Evolutionary conservation across 2,329 filamentous ascomycete species (phyloP).

Genomic region (Trichoderma endophyticum): DNA sequence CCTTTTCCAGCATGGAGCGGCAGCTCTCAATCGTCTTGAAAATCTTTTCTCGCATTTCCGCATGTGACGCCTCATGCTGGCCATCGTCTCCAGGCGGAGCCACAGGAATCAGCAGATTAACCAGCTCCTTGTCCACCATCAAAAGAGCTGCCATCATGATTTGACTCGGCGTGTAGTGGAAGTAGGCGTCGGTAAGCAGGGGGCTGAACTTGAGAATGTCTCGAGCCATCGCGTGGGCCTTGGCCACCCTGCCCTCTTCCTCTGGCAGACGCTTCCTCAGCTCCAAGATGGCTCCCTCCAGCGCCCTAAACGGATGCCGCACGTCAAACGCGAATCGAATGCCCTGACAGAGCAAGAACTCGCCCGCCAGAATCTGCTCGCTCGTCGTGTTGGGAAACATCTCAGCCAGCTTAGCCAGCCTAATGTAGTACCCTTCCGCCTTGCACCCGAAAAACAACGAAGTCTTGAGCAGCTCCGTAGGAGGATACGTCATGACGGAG

Average conservation of each 20-base stretch:
- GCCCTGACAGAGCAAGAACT: constrained; percentile 89
- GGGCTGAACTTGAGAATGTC: constrained; percentile 75
- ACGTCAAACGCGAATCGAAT: constrained; percentile 93
- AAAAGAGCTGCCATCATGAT: constrained; percentile 83
- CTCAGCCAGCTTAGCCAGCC: constrained; percentile 61
- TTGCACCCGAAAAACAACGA: constrained; percentile 92
- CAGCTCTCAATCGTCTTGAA: constrained; percentile 49
- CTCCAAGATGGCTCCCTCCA: constrained; percentile 85
- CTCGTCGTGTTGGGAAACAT: constrained; percentile 67
- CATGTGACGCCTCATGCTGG: constrained; percentile 17
- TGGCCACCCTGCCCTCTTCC: constrained; percentile 49
- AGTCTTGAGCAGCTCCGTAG: constrained; percentile 82
- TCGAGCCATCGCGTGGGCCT: constrained; percentile 70
- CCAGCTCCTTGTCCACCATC: constrained; percentile 67
- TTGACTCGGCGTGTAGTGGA: constrained; percentile 90
- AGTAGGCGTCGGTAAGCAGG: constrained; percentile 90
- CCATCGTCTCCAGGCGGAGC: constrained; percentile 28
- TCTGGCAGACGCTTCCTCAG: constrained; percentile 65
- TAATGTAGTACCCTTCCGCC: constrained; percentile 78
- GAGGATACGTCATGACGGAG: constrained; percentile 93
- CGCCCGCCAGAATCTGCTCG: constrained; percentile 83
- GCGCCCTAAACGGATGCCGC: constrained; percentile 79
- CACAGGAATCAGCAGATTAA: constrained; percentile 47
- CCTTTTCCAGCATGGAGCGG: constrained; percentile 52
- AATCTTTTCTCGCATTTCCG: constrained; percentile 45